Evolutionary conservation across 2,329 filamentous ascomycete genomes (phyloP), one percentile per base, ranked within the genome.

Genomic region (Monilinia aucupariae): DNA sequence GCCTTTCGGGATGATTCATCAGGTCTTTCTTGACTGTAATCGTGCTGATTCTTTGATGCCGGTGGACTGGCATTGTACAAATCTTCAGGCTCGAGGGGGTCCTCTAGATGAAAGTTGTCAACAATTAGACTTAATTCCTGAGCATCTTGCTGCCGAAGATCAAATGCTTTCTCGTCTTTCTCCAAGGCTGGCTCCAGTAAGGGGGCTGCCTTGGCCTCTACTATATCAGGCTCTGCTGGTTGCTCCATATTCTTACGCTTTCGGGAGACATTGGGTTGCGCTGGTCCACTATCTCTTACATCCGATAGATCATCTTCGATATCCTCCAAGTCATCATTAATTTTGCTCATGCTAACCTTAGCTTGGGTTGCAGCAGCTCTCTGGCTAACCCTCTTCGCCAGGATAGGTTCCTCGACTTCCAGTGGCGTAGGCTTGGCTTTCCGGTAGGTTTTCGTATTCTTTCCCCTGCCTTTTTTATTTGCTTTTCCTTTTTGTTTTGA

Each of bases 211-310:
- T 51, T 30, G n/a, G 30, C 25, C 22, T 47, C 34, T 4, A 37
- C 25, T 27, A 41, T 15, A 37, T 20, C 52, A 43, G 34, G 7
- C 12, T 41, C 25, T 7, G 22, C 41, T 22, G 37, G 20, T 27
- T 30, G 43, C 9, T 32, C 48, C 32, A 27, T 12, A 22, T 30
- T 34, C 39, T 60, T 63, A 41, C 60, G 60, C 48, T 62, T 62
- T 41, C 52, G 60, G n/a, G 60, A 58, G 51, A 62, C 60, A 32
- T 62, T 62, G 43, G 52, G 22, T 34, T 60, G 55, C 37, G 55
- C 47, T 39, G 39, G 39, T 22, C 48, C 48, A 20, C 32, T 52
- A 5, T 48, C 30, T 32, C 17, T 39, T 17, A 8, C 47, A 17
- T 63, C 54, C 1, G 48, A 60, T 17, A 53, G 13, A 2, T 52